Conservation (phyloP, 2,329 filamentous ascomycete genomes). For the Leptographium procerum region DNA sequence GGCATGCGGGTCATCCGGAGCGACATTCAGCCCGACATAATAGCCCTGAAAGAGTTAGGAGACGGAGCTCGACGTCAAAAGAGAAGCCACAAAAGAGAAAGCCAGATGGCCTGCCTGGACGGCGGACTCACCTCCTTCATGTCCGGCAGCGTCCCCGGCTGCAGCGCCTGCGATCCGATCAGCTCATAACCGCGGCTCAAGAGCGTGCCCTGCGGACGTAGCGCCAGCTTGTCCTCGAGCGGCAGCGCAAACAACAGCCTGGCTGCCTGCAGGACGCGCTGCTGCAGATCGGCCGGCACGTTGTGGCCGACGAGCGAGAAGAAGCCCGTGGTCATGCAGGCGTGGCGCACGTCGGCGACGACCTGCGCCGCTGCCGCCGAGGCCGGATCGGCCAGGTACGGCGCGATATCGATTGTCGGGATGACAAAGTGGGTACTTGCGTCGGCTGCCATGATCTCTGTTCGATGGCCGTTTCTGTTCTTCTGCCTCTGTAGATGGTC, state of each 20-base stretch:
- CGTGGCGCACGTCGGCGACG: conserved; percentile 19
- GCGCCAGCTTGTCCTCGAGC: conserved; percentile 30
- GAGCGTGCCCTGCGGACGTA: conserved; percentile 16
- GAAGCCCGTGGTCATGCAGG: conserved; percentile 21
- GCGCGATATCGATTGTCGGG: conserved; percentile 22
- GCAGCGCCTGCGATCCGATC: conserved; percentile 31
- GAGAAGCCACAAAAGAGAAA: background rate
- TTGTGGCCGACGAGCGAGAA: conserved; percentile 19
- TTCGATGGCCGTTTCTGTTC: background rate
- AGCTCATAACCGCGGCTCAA: conserved; percentile 38
- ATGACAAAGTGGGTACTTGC: conserved; percentile 8
- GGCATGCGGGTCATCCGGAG: conserved; percentile 14
- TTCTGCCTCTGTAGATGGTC: background rate
- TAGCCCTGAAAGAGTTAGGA: conserved; percentile 17
- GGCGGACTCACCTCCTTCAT: conserved; percentile 18
- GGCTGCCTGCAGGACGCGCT: conserved; percentile 16
- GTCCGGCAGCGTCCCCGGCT: conserved; percentile 31
- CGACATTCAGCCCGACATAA: conserved; percentile 28
- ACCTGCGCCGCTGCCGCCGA: conserved; percentile 18
- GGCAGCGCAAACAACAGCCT: conserved; percentile 37
- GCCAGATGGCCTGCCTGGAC: background rate
- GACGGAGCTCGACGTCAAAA: too few species aligned
- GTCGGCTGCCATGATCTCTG: background rate
- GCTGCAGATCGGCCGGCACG: conserved; percentile 14
- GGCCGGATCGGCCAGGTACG: conserved; percentile 19